Conservation (phyloP, 1,139 yeast species). For the Geotrichum carabidarum region DNA sequence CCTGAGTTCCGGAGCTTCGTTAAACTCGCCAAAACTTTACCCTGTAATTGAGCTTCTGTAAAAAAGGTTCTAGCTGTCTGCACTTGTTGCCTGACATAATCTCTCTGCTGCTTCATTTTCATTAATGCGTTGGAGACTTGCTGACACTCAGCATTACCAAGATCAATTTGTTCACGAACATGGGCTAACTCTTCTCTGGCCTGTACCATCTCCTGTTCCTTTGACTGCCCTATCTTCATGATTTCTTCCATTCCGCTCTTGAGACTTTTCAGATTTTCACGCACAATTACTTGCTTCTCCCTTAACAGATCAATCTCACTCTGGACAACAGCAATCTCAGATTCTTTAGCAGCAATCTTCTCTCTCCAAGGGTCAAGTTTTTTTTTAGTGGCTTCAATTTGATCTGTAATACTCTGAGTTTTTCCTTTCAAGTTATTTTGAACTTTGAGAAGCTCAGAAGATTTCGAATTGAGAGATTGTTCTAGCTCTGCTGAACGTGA, state of each 20-base stretch:
- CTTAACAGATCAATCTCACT: conserved; percentile 62
- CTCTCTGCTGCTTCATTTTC: conserved; percentile 51
- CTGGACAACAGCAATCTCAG: conserved; percentile 59
- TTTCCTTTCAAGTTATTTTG: conserved; percentile 66
- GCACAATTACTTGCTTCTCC: conserved; percentile 45
- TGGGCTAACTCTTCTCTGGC: conserved; percentile 46
- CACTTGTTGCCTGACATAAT: conserved; percentile 54
- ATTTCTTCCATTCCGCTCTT: conserved; percentile 47
- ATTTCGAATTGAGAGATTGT: conserved; percentile 50
- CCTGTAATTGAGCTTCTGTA: conserved; percentile 59
- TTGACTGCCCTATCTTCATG: conserved; percentile 51
- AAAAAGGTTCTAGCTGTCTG: conserved; percentile 61
- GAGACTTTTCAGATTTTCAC: conserved; percentile 46
- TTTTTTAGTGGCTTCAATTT: conserved; percentile 59
- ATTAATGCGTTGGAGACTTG: conserved; percentile 48
- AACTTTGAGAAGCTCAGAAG: conserved; percentile 53
- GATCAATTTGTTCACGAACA: conserved; percentile 48
- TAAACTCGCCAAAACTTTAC: conserved; percentile 66
- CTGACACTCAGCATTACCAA: conserved; percentile 56
- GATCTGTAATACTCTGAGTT: conserved; percentile 58
- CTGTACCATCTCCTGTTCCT: conserved; percentile 43
- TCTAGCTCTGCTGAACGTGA: conserved; percentile 45
- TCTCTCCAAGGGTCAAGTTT: conserved; percentile 82
- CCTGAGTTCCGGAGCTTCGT: conserved; percentile 71
- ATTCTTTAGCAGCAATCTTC: conserved; percentile 58